Evolutionary conservation across 768 basidiomycete genomes (phyloP).

Genomic region (Suillus ampliporus): DNA sequence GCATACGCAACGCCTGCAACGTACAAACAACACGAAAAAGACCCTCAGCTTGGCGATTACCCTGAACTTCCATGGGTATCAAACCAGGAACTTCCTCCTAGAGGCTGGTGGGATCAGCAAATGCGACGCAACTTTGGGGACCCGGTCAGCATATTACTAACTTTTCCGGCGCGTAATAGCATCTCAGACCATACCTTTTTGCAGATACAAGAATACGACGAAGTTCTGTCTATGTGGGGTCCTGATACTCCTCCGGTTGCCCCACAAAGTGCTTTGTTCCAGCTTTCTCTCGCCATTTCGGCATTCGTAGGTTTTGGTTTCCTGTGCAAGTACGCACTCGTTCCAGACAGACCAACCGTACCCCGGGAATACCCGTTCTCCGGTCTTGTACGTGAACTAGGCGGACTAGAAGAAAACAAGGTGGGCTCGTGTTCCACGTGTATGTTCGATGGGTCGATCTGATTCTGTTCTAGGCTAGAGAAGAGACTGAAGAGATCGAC

Average conservation of each 20-base stretch:
- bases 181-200: constrained; percentile 20
- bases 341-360: constrained; percentile 67
- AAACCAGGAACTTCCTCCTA: constrained; percentile 63
- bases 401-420: constrained; percentile 80
- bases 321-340: constrained; percentile 56
- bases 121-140: constrained; percentile 85
- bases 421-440: constrained; percentile 43
- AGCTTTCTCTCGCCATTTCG: constrained; percentile 64
- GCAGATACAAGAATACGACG: constrained; percentile 82
- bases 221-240: constrained; percentile 87
- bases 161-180: constrained; percentile 16
- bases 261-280: constrained; percentile 64
- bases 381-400: constrained; percentile 78
- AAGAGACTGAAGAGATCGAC: constrained; percentile 37
- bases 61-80: constrained; percentile 73
- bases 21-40: constrained; percentile 41
- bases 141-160: constrained; percentile 51
- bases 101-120: constrained; percentile 78
- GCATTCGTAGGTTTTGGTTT: constrained; percentile 71
- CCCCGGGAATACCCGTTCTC: constrained; percentile 79
- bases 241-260: constrained; percentile 72
- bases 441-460: not conserved
- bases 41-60: constrained; percentile 76
- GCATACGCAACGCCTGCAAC: constrained; percentile 34
- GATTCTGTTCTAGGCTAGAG: constrained; percentile 39